Evolutionary conservation across 169 alveolate species (phyloP).

Genomic region (Plasmodium coatneyi): DNA sequence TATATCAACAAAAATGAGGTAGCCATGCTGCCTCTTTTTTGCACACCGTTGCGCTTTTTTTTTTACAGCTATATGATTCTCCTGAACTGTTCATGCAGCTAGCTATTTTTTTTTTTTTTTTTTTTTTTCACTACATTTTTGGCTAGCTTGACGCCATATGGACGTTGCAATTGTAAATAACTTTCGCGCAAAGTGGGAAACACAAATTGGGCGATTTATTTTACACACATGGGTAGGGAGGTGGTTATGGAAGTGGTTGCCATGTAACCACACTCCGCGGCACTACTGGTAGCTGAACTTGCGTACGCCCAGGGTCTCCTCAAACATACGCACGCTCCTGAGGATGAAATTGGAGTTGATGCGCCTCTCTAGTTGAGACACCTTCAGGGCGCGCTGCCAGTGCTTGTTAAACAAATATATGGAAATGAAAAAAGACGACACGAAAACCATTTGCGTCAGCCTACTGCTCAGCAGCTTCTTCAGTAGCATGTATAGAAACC

Average conservation of each 20-base stretch:
- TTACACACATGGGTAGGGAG: neutral
- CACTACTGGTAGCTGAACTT: slow-evolving; percentile 16
- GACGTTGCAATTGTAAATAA: neutral
- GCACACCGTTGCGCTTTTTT: neutral
- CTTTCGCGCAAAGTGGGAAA: neutral
- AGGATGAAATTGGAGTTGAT: slow-evolving; percentile 48
- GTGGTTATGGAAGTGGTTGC: neutral
- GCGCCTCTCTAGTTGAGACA: slow-evolving; percentile 32
- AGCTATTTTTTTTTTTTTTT: neutral
- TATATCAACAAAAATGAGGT: neutral
- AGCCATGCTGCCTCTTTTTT: neutral
- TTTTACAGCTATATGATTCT: neutral
- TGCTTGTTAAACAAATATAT: slow-evolving; percentile 35
- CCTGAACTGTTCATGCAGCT: neutral
- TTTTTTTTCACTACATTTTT: neutral
- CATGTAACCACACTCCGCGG: neutral
- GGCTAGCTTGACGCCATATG: neutral
- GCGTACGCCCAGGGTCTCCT: slow-evolving; percentile 52
- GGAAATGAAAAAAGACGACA: slow-evolving; percentile 56
- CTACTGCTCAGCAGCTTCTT: slow-evolving; percentile 60
- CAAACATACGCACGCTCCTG: slow-evolving; percentile 37
- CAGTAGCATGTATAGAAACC: slow-evolving; percentile 17
- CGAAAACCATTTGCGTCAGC: slow-evolving; percentile 60
- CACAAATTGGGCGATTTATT: neutral
- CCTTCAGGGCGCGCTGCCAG: slow-evolving; percentile 66